These are phyloP conservation scores for Lactarius vividus DNA, from an alignment of 768 basidiomycete species.

Conservation along the genomic window DNA sequence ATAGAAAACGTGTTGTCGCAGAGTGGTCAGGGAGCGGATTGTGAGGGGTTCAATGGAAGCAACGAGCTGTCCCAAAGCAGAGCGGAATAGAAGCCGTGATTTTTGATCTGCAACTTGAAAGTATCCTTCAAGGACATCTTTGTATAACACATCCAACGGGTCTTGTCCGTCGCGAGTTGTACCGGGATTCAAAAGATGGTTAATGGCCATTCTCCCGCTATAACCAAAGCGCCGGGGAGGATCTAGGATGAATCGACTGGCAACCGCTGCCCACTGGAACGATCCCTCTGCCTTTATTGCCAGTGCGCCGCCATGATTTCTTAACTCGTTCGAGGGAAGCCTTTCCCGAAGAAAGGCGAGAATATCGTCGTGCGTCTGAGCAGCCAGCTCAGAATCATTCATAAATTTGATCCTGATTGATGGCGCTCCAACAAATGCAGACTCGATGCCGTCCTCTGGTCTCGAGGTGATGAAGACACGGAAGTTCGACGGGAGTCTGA, in stretches of 20 bases:
- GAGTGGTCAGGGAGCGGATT: not conserved
- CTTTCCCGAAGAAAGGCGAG: not conserved
- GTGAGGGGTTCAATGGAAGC: not conserved
- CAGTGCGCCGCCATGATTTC: not conserved
- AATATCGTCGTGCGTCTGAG: not conserved
- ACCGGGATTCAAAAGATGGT: not conserved
- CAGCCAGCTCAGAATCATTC: not conserved
- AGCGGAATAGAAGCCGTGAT: not conserved
- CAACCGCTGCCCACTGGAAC: slow-evolving; percentile 9
- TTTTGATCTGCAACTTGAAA: not conserved
- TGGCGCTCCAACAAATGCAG: not conserved
- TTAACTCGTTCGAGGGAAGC: not conserved
- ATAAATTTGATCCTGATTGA: not conserved
- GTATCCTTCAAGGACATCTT: not conserved
- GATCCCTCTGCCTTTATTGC: not conserved
- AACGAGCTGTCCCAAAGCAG: slow-evolving; percentile 3
- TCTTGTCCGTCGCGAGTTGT: not conserved
- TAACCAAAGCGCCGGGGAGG: not conserved
- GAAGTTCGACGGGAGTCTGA: not conserved
- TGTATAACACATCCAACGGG: slow-evolving; percentile 3
- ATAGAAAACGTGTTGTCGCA: not conserved
- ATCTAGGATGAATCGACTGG: not conserved
- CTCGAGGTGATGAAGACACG: not conserved
- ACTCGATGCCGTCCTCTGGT: not conserved
- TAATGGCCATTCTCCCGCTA: not conserved